Evolutionary conservation across 1,139 yeast genomes (phyloP).

Genomic region (Kluyveromyces sp.): DNA sequence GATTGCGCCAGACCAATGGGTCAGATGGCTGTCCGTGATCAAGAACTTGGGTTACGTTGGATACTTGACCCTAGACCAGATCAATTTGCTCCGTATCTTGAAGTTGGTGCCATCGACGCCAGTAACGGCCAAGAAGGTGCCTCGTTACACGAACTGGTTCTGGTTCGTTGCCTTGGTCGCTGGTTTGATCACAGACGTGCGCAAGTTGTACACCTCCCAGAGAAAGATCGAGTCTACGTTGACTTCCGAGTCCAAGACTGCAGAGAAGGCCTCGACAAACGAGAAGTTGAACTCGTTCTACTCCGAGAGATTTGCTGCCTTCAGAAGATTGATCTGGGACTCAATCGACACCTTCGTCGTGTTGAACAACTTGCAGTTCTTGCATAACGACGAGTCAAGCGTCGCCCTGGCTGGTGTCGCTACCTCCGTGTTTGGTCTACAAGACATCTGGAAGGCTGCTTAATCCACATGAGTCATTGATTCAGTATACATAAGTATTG

Average conservation of each 20-base stretch:
- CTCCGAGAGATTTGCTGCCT: constrained; percentile 40
- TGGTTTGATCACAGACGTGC: constrained; percentile 49
- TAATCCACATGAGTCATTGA: background rate
- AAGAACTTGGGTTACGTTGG: constrained; percentile 71
- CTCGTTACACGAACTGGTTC: constrained; percentile 47
- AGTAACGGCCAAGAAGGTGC: constrained; percentile 33
- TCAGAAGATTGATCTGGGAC: constrained; percentile 73
- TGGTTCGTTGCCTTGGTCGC: constrained; percentile 73
- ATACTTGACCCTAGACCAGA: constrained; percentile 67
- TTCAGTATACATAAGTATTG: background rate
- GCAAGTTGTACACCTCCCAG: constrained; percentile 39
- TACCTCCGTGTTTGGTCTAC: constrained; percentile 73
- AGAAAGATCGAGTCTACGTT: constrained; percentile 22
- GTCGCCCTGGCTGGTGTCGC: constrained; percentile 81
- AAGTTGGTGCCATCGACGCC: constrained; percentile 31
- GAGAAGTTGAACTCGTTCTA: constrained; percentile 17
- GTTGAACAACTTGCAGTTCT: constrained; percentile 54
- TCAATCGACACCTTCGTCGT: constrained; percentile 72
- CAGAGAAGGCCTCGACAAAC: constrained; percentile 15
- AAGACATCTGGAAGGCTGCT: constrained; percentile 47
- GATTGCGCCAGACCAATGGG: constrained; percentile 56
- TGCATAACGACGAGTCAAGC: constrained; percentile 68
- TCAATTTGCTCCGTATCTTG: constrained; percentile 56
- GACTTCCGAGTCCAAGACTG: constrained; percentile 25
- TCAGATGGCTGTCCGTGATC: constrained; percentile 43